These are phyloP conservation scores for Carex scoparia DNA, from an alignment of 176 grass and related monocot species.

Conservation along the genomic window DNA sequence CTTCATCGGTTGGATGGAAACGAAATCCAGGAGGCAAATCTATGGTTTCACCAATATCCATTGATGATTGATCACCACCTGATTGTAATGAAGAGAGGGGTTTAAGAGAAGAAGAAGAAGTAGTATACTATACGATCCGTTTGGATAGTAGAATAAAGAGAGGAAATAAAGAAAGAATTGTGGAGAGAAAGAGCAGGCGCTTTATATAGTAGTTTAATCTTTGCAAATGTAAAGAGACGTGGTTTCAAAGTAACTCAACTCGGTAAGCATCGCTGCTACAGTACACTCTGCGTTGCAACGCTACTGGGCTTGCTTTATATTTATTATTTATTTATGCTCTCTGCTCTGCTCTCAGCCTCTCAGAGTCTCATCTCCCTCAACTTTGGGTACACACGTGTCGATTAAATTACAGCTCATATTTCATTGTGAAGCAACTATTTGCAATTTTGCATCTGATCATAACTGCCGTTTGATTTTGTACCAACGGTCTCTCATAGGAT, in stretches of 20 bases:
- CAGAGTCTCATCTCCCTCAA: background rate
- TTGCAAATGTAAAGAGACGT: background rate
- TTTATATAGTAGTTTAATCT: background rate
- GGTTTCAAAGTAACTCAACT: slow-evolving; percentile 2
- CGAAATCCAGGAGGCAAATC: slow-evolving; percentile 59
- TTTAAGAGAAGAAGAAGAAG: background rate
- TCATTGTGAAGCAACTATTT: background rate
- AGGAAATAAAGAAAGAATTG: slow-evolving; percentile 5
- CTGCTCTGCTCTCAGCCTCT: background rate
- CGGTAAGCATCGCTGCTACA: background rate
- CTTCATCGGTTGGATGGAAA: slow-evolving; percentile 70
- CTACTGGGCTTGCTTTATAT: too few relatives aligned
- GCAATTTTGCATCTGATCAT: background rate
- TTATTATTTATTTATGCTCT: too few relatives aligned
- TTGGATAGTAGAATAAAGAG: background rate
- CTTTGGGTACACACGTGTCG: background rate
- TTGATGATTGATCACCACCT: background rate
- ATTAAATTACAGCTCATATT: background rate
- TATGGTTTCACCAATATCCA: slow-evolving; percentile 21
- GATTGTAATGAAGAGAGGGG: background rate
- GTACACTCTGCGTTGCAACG: background rate
- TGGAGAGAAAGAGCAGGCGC: background rate
- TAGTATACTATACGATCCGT: background rate
- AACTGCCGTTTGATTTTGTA: background rate
- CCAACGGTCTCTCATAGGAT: background rate